phyloP scores from a whole-genome alignment of 2,329 filamentous ascomycete genomes.

The Furcasterigmium furcatum region DNA sequence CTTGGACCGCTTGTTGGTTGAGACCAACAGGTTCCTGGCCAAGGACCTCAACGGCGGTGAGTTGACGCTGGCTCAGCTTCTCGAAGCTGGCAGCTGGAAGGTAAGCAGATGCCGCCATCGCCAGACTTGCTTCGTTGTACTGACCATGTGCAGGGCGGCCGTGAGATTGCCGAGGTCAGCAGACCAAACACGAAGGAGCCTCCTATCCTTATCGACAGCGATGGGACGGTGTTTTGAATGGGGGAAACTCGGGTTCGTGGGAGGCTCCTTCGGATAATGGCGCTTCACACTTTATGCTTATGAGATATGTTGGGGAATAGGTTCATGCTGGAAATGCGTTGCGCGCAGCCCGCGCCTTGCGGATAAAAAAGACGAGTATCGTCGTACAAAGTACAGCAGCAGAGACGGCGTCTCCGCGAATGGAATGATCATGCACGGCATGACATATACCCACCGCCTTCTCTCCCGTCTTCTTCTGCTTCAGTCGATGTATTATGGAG shows the following conservation, averaged over 20 bases:
- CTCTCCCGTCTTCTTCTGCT: background rate
- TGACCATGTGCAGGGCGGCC: conserved; percentile 62
- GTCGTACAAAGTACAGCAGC: background rate
- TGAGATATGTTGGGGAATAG: background rate
- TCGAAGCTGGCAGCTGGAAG: conserved; percentile 98
- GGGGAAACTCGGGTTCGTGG: background rate
- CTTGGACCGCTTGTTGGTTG: conserved; percentile 43
- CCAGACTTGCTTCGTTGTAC: background rate
- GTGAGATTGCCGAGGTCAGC: conserved; percentile 93
- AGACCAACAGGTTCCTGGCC: conserved; percentile 57
- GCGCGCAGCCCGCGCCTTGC: background rate
- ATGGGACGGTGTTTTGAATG: conserved; percentile 87
- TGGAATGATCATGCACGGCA: background rate
- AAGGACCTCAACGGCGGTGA: conserved; percentile 64
- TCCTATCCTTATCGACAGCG: conserved; percentile 92
- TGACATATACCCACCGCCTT: background rate
- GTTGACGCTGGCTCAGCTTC: conserved; percentile 78
- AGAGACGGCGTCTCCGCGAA: background rate
- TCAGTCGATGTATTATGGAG: no score
- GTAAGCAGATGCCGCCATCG: conserved; percentile 47
- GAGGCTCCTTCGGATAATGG: background rate
- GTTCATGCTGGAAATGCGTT: no score
- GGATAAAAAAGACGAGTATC: background rate
- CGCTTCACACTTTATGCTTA: background rate
- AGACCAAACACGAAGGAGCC: conserved; percentile 95